Evolutionary conservation across 257 asterid species (phyloP).

Genomic region (Striga asiatica): DNA sequence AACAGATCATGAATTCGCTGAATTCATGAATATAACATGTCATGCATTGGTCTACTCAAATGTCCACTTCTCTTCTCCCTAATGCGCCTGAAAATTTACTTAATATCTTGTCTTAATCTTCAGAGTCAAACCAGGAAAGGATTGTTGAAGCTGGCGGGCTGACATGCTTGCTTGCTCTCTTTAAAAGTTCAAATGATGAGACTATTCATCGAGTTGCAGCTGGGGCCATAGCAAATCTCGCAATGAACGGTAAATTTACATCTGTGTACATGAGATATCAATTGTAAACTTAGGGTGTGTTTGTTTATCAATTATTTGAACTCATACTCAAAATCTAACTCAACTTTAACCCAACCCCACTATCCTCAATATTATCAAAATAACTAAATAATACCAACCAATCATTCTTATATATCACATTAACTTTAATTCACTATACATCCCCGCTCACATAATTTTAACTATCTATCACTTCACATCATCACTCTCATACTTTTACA

Average conservation of each 20-base stretch:
- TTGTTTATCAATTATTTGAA: too few relatives aligned
- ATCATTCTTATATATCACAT: too few relatives aligned
- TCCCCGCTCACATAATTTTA: too few relatives aligned
- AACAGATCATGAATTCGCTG: too few relatives aligned
- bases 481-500: too few relatives aligned
- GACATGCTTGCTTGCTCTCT: slow-evolving; percentile 58
- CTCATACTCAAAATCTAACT: too few relatives aligned
- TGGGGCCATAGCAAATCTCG: slow-evolving; percentile 92
- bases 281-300: neutral
- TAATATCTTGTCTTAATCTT: slow-evolving; percentile 7
- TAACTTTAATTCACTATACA: too few relatives aligned
- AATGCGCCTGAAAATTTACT: neutral
- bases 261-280: neutral
- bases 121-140: slow-evolving; percentile 78
- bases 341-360: too few relatives aligned
- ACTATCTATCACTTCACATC: too few relatives aligned
- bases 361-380: too few relatives aligned
- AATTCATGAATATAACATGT: too few relatives aligned
- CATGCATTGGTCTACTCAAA: neutral
- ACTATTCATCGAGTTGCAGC: slow-evolving; percentile 79
- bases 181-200: slow-evolving; percentile 58
- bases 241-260: slow-evolving; percentile 78
- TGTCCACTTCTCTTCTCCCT: neutral
- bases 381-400: too few relatives aligned
- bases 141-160: slow-evolving; percentile 89